phyloP scores from a whole-genome alignment of 192 early-diverging fungal species.

The Radiomyces spectabilis region DNA sequence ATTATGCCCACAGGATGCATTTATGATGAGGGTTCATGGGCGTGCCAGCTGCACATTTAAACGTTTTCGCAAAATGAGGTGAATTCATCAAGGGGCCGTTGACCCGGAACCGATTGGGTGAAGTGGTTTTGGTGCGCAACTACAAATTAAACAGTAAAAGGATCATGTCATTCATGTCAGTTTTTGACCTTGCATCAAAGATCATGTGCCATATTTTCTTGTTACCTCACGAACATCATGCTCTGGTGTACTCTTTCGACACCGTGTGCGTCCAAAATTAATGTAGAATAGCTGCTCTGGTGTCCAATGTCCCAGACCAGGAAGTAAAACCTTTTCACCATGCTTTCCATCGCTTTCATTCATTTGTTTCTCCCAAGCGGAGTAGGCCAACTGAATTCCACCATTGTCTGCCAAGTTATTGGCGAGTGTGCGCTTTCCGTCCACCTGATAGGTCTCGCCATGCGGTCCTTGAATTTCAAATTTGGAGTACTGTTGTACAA shows the following conservation, averaged over 20 bases:
- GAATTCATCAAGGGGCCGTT: conserved; percentile 60
- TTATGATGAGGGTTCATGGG: conserved; percentile 78
- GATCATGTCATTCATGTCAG: too few relatives aligned
- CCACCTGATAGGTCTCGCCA: conserved; percentile 28
- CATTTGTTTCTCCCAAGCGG: background rate
- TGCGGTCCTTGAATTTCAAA: conserved; percentile 35
- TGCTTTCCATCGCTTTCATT: too few relatives aligned
- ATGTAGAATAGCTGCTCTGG: conserved; percentile 57
- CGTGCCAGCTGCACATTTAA: conserved; percentile 44
- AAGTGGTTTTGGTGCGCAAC: conserved; percentile 54
- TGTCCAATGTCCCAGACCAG: conserved; percentile 38
- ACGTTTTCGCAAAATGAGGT: conserved; percentile 53
- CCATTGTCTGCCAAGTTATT: conserved; percentile 67
- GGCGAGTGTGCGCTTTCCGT: conserved; percentile 47
- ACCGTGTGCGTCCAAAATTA: conserved; percentile 57
- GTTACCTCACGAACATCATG: conserved; percentile 8
- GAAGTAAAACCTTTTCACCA: too few relatives aligned
- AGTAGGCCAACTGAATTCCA: conserved; percentile 27
- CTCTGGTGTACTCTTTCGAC: conserved; percentile 37
- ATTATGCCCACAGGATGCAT: too few relatives aligned
- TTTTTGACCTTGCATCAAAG: too few relatives aligned
- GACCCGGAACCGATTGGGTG: conserved; percentile 55
- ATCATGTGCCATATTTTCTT: too few relatives aligned
- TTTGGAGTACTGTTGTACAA: conserved; percentile 56
- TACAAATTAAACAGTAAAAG: background rate